Conservation (phyloP, 768 basidiomycete genomes). For the Punctularia strigosozonata region DNA sequence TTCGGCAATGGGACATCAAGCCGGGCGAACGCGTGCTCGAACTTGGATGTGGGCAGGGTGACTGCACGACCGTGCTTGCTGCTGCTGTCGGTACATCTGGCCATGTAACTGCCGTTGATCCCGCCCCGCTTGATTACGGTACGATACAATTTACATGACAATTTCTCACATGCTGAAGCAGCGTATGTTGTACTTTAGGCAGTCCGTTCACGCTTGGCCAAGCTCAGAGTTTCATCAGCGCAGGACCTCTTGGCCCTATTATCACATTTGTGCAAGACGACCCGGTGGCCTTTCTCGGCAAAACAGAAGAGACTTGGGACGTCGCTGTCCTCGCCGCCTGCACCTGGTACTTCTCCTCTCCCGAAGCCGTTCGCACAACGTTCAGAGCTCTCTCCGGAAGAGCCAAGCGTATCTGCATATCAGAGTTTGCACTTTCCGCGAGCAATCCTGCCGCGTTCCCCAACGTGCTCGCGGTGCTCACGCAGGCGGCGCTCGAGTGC, state of each 20-base stretch:
- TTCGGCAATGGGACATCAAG: slow-evolving; percentile 17
- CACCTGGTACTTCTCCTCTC: slow-evolving; percentile 29
- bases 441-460: slow-evolving; percentile 12
- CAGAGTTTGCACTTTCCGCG: slow-evolving; percentile 22
- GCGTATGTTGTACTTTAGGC: slow-evolving; percentile 12
- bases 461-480: slow-evolving; percentile 23
- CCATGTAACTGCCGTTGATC: slow-evolving; percentile 27
- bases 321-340: slow-evolving; percentile 23
- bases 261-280: slow-evolving; percentile 22
- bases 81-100: slow-evolving; percentile 21
- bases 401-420: slow-evolving; percentile 17
- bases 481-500: slow-evolving; percentile 23
- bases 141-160: neutral
- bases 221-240: slow-evolving; percentile 21
- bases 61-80: slow-evolving; percentile 25
- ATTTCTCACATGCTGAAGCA: neutral
- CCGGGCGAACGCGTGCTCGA: slow-evolving; percentile 22
- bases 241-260: slow-evolving; percentile 19
- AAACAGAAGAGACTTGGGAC: slow-evolving; percentile 15
- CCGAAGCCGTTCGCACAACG: slow-evolving; percentile 16
- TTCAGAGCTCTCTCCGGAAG: slow-evolving; percentile 16
- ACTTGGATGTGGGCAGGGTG: slow-evolving; percentile 30
- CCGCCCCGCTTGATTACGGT: slow-evolving; percentile 25
- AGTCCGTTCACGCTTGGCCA: slow-evolving; percentile 24
- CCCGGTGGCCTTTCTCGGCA: slow-evolving; percentile 17